Base-by-base conservation (phyloP, 805 yeast species). In the Zygoascus bituminiphila region DNA sequence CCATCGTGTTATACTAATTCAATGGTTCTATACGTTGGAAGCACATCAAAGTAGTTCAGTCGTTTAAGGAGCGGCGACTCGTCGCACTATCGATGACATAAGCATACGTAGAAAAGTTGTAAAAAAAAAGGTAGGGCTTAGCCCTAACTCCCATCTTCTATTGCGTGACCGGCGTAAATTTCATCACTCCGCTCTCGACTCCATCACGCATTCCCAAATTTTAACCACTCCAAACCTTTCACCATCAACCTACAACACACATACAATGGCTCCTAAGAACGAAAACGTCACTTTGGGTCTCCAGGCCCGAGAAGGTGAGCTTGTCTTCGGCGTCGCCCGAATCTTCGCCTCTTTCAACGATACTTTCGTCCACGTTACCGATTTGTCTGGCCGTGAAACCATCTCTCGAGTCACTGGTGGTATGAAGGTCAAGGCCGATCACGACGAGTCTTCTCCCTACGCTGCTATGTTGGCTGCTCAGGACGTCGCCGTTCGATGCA, bases 381-480 rank as follows among this genome's bases (percentile, higher is more conserved):
- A 93, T 81, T 79, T 89, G 66, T 87, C 98, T 68, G 99, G 98
- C 77, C 93, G 91, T 77, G 99, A 94, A 80, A 93, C 99, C 78
- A 91, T 93, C 71, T 83, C 96, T 80, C 88, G 98, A 80, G 96
- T 93, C 67, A 93, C 98, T 71, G 99, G 99, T 82, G 99, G 98
- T 78, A 93, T 93, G 98, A 93, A 93, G 83, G 99, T 93, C 76
- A 93, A 93, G 84, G 98, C 98, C 69, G 99, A 93, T 81, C 88
- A 98, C 81, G 99, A 94, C 75, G 98, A 93, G 83, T 91, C 98
- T 58, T 87, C 98, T 63, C 98, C 99, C 75, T 93, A 93, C 85
- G 99, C 99, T 72, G 98, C 97, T 71, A 93, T 93, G 98, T 85
- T 93, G 81, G 99, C 99, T 73, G 97, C 99, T 63, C 99, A 93